These are phyloP conservation scores for Melianthus villosus DNA, from an alignment of 441 rosid species.

Conservation along the genomic window DNA sequence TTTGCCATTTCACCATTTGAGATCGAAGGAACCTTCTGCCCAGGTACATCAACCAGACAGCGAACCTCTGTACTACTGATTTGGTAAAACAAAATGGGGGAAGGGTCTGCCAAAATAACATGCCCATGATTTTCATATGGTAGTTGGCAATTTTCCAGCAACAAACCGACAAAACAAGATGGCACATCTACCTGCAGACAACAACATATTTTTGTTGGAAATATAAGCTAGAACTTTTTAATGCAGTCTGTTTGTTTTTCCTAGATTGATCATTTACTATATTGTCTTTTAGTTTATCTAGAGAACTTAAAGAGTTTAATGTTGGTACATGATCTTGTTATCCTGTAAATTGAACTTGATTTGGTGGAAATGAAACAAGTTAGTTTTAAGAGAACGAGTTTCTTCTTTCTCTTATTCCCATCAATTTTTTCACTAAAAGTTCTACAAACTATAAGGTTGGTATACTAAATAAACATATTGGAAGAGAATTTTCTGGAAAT, in stretches of 20 bases:
- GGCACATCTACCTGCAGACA: conserved; percentile 58
- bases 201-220: neutral
- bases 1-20: conserved; percentile 67
- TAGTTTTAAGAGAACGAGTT: too few species aligned
- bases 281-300: too few species aligned
- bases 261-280: too few species aligned
- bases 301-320: too few species aligned
- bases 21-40: conserved; percentile 70
- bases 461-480: neutral
- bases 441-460: neutral
- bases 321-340: too few species aligned
- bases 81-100: conserved; percentile 63
- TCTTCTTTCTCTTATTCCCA: too few species aligned
- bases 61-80: conserved; percentile 72
- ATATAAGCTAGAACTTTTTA: too few species aligned
- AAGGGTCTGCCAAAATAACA: conserved; percentile 61
- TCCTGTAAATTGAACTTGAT: too few species aligned
- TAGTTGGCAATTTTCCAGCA: conserved; percentile 60
- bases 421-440: neutral
- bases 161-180: conserved; percentile 70
- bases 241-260: too few species aligned
- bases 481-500: neutral
- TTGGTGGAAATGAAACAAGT: too few species aligned
- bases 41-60: conserved; percentile 72
- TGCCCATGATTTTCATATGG: conserved; percentile 63